Conservation (phyloP, 2,329 filamentous ascomycete genomes). For the Paraphoma chrysanthemicola region DNA sequence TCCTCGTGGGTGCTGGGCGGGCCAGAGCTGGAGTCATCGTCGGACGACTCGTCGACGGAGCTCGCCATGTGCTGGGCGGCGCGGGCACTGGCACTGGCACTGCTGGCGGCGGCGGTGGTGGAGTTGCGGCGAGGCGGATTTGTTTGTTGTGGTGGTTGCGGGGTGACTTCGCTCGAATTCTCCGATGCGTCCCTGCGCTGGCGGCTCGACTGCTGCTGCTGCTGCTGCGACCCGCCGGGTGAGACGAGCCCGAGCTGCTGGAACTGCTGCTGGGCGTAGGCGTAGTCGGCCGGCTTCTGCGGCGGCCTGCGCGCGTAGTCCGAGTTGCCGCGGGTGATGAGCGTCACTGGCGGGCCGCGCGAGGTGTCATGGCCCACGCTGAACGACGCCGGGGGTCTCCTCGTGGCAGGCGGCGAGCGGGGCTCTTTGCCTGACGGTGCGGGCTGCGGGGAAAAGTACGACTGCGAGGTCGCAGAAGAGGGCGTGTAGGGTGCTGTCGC, state of each 20-base stretch:
- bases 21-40: slow-evolving; percentile 39
- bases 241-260: slow-evolving; percentile 29
- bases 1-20: slow-evolving; percentile 21
- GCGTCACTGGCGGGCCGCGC: slow-evolving; percentile 58
- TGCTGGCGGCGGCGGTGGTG: slow-evolving; percentile 13
- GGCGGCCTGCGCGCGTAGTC: slow-evolving; percentile 41
- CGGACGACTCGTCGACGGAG: slow-evolving; percentile 38
- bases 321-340: slow-evolving; percentile 53
- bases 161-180: slow-evolving; percentile 20
- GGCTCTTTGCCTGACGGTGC: slow-evolving; percentile 34
- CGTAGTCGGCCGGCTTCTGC: slow-evolving; percentile 36
- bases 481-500: slow-evolving; percentile 24
- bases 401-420: slow-evolving; percentile 35
- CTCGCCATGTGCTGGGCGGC: slow-evolving; percentile 36
- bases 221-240: slow-evolving; percentile 24
- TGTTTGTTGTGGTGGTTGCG: slow-evolving; percentile 20
- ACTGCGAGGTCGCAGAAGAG: slow-evolving; percentile 26
- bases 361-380: slow-evolving; percentile 60
- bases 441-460: slow-evolving; percentile 44
- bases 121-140: slow-evolving; percentile 29
- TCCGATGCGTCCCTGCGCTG: slow-evolving; percentile 25
- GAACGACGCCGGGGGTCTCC: slow-evolving; percentile 56
- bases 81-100: slow-evolving; percentile 9
- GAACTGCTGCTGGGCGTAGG: slow-evolving; percentile 38
- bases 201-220: slow-evolving; percentile 5